These are phyloP conservation scores for Phaeosphaeriaceae sp. DNA, from an alignment of 2,329 filamentous ascomycete species.

Conservation along the genomic window DNA sequence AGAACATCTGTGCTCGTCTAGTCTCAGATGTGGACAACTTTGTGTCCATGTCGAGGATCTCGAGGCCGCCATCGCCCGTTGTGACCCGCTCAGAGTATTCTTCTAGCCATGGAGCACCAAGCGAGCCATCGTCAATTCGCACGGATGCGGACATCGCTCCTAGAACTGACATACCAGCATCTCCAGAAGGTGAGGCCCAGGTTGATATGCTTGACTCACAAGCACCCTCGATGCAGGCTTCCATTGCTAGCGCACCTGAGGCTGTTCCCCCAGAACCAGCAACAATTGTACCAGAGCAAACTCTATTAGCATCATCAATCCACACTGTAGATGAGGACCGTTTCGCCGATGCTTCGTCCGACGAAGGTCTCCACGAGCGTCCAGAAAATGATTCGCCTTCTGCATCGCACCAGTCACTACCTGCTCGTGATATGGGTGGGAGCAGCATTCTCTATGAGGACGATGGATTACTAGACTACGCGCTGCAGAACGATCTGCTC, in stretches of 20 bases:
- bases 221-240: slow-evolving; percentile 3
- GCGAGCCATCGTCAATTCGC: slow-evolving; percentile 26
- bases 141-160: background rate
- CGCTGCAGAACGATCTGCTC: slow-evolving; percentile 41
- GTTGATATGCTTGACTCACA: slow-evolving; percentile 2
- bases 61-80: slow-evolving; percentile 65
- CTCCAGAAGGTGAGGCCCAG: slow-evolving; percentile 2
- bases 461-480: slow-evolving; percentile 43
- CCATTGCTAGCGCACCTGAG: slow-evolving; percentile 6
- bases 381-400: slow-evolving; percentile 10
- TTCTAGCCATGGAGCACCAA: slow-evolving; percentile 21
- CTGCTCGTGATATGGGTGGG: slow-evolving; percentile 24
- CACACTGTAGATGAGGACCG: slow-evolving; percentile 49
- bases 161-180: background rate
- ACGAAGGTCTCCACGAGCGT: slow-evolving; percentile 34
- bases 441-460: slow-evolving; percentile 45
- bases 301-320: slow-evolving; percentile 29
- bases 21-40: slow-evolving; percentile 74
- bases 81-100: slow-evolving; percentile 54
- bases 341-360: slow-evolving; percentile 52
- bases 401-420: slow-evolving; percentile 16
- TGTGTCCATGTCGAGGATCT: slow-evolving; percentile 64
- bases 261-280: background rate
- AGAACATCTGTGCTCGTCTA: slow-evolving; percentile 68
- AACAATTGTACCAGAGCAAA: slow-evolving; percentile 10